These are phyloP conservation scores for Neurospora sp. DNA, from an alignment of 495 filamentous ascomycete species.

Conservation along the genomic window DNA sequence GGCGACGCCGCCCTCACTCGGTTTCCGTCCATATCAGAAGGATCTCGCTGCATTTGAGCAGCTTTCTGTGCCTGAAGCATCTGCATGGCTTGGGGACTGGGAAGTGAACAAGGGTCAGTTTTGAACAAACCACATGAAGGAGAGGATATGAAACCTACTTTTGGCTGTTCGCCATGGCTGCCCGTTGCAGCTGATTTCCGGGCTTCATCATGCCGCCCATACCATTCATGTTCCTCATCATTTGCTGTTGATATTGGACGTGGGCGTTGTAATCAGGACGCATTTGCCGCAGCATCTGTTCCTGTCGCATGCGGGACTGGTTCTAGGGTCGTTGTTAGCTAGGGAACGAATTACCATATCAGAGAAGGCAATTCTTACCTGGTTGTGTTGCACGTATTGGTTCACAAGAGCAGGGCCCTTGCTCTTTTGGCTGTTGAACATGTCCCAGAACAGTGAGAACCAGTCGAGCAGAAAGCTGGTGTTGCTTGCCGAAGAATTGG, in stretches of 20 bases:
- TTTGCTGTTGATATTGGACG: constrained; percentile 37
- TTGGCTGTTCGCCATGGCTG: constrained; percentile 70
- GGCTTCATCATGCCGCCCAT: constrained; percentile 35
- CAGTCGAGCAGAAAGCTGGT: constrained; percentile 84
- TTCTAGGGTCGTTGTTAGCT: constrained; percentile 33
- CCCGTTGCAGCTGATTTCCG: constrained; percentile 53
- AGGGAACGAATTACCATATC: no score
- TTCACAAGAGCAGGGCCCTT: constrained; percentile 45
- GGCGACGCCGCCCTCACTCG: constrained; percentile 72
- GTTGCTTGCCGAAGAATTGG: constrained; percentile 54
- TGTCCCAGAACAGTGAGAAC: constrained; percentile 96
- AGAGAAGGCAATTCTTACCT: constrained; percentile 44
- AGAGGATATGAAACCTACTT: constrained; percentile 39
- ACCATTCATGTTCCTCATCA: constrained; percentile 50
- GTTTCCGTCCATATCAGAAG: constrained; percentile 80
- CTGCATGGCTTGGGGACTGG: constrained; percentile 57
- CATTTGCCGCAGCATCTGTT: constrained; percentile 6
- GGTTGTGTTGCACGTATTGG: constrained; percentile 69
- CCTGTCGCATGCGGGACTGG: constrained; percentile 56
- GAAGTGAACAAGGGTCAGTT: constrained; percentile 25
- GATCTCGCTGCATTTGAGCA: constrained; percentile 74
- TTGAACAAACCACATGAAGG: background rate
- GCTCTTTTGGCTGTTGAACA: constrained; percentile 67
- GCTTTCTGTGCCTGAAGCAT: constrained; percentile 52
- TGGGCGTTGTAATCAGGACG: constrained; percentile 29